These are phyloP conservation scores for Aspergillus bridgeri DNA, from an alignment of 495 filamentous ascomycete species.

Conservation along the genomic window DNA sequence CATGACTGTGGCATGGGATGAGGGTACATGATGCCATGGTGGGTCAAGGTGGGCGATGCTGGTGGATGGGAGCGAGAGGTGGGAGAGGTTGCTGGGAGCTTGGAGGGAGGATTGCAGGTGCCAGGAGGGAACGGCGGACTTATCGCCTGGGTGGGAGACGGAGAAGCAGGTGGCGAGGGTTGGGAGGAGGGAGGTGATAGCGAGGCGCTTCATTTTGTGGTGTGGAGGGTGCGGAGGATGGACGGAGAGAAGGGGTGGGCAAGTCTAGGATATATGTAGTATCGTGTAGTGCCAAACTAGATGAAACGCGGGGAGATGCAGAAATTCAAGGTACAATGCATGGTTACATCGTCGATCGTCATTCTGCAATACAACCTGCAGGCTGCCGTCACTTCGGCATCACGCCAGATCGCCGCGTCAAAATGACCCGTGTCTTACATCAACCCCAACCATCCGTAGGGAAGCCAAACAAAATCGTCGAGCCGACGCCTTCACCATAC, in stretches of 20 bases:
- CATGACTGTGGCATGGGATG: slow-evolving; percentile 52
- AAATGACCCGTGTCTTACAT: neutral
- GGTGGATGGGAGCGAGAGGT: slow-evolving; percentile 43
- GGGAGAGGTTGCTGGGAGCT: slow-evolving; percentile 30
- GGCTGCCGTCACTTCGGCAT: neutral
- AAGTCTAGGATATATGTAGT: too few species aligned
- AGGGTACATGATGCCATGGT: slow-evolving; percentile 50
- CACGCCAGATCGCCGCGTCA: neutral
- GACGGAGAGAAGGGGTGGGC: neutral
- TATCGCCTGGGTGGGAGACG: slow-evolving; percentile 22
- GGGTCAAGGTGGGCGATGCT: slow-evolving; percentile 32
- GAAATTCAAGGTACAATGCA: neutral
- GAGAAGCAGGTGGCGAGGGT: neutral
- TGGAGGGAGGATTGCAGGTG: slow-evolving; percentile 48
- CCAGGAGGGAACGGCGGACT: slow-evolving; percentile 51
- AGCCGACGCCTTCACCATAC: neutral
- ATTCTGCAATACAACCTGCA: neutral
- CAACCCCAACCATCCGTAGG: neutral
- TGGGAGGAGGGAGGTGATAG: too few species aligned
- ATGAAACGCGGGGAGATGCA: too few species aligned
- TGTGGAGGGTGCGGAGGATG: neutral
- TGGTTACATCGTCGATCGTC: neutral
- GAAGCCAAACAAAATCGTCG: neutral
- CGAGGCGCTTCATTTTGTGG: too few species aligned
- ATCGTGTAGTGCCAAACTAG: too few species aligned